A percentile compares a stretch with the other conserved stretches of the same genome.
Evolutionary conservation across 371 early-diverging fungal genomes (phyloP).

Genomic region (Mortierella sp.): DNA sequence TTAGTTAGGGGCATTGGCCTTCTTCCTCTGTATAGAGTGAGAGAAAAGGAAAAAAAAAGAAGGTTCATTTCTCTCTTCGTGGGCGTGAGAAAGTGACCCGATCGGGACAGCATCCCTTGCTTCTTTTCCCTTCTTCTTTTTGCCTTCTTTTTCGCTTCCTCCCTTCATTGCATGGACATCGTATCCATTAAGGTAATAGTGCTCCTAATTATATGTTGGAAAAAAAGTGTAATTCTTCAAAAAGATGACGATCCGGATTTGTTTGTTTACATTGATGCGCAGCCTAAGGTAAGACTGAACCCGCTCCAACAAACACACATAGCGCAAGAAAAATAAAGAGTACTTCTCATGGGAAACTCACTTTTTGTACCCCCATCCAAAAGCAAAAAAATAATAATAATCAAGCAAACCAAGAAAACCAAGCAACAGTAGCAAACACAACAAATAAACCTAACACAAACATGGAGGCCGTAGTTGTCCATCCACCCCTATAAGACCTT

Average conservation of each 20-base stretch:
- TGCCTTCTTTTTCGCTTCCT: not conserved
- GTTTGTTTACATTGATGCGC: not conserved
- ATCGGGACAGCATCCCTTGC: constrained; percentile 9
- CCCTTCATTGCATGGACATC: not conserved
- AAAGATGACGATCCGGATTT: not conserved
- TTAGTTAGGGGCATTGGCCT: constrained; percentile 3
- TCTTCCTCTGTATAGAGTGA: not conserved
- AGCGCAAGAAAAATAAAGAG: too few relatives aligned
- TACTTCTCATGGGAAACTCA: too few relatives aligned
- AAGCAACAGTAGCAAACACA: too few relatives aligned
- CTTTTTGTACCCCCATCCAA: not conserved
- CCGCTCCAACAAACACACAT: not conserved
- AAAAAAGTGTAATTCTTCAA: not conserved
- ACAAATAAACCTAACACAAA: not conserved
- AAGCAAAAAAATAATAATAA: too few relatives aligned
- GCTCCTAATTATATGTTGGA: too few relatives aligned
- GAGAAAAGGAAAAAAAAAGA: not conserved
- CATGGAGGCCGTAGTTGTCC: not conserved
- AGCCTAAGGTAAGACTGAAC: not conserved
- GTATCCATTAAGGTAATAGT: too few relatives aligned
- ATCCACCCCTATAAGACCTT: too few relatives aligned
- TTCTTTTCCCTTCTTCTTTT: not conserved
- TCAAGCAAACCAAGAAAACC: too few relatives aligned
- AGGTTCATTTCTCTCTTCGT: not conserved
- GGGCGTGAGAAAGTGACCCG: constrained; percentile 17